These are phyloP conservation scores for Echium plantagineum DNA, from an alignment of 257 asterid species.

Conservation along the genomic window DNA sequence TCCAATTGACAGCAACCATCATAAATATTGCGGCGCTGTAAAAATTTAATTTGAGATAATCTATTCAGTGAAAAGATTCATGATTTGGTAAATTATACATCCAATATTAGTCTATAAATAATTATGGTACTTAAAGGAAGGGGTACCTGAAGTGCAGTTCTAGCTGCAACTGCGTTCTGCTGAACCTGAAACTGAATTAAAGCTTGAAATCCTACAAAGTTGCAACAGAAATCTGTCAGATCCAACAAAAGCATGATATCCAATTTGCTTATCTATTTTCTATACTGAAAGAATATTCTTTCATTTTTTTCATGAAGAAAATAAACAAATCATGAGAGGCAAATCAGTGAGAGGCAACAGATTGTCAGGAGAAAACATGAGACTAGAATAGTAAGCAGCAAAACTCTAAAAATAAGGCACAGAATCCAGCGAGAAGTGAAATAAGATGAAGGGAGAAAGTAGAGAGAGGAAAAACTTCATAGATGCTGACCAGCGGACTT, in stretches of 20 bases:
- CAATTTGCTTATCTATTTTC: background rate
- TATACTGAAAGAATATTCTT: background rate
- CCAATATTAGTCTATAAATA: background rate
- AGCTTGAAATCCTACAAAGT: conserved; percentile 86
- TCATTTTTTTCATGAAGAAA: too few relatives aligned
- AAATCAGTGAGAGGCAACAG: background rate
- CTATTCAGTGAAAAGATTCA: background rate
- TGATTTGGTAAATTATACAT: background rate
- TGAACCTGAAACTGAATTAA: conserved; percentile 70
- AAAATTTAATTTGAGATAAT: conserved; percentile 10
- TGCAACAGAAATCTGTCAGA: conserved; percentile 11
- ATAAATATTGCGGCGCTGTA: conserved; percentile 86
- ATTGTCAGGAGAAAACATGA: too few relatives aligned
- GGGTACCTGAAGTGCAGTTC: conserved; percentile 81
- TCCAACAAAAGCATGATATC: conserved; percentile 3
- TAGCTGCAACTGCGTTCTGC: conserved; percentile 72
- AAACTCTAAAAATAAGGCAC: background rate
- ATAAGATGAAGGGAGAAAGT: conserved; percentile 31
- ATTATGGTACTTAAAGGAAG: background rate
- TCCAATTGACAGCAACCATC: conserved; percentile 99
- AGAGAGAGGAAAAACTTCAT: conserved; percentile 38
- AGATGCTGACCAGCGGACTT: conserved; percentile 99
- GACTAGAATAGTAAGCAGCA: background rate
- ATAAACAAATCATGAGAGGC: background rate
- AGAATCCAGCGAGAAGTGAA: conserved; percentile 19